These are phyloP conservation scores for Aspergillus ustus DNA, from an alignment of 2,329 filamentous ascomycete species.

Conservation along the genomic window DNA sequence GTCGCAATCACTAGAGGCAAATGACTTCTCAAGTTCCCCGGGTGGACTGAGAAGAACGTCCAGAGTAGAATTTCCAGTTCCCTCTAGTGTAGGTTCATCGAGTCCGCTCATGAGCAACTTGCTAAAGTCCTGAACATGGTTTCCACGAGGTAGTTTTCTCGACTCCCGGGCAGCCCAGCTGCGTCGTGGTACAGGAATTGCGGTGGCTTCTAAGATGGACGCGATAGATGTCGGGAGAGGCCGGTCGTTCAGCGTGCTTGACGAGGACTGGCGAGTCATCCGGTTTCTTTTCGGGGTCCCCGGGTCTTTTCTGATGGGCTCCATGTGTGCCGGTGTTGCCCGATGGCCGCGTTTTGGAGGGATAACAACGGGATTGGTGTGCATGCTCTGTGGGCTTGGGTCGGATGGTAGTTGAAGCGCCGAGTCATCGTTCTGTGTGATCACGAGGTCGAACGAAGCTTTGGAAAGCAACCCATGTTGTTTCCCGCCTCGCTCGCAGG, in stretches of 20 bases:
- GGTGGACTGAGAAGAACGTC: constrained; percentile 61
- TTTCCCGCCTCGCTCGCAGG: constrained; percentile 24
- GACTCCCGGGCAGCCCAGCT: constrained; percentile 45
- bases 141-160: constrained; percentile 45
- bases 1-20: constrained; percentile 47
- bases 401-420: constrained; percentile 24
- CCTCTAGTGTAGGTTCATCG: constrained; percentile 50
- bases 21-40: constrained; percentile 48
- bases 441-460: constrained; percentile 14
- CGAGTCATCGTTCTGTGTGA: constrained; percentile 20
- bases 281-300: constrained; percentile 27
- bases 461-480: constrained; percentile 11
- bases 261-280: constrained; percentile 32
- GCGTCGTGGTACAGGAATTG: constrained; percentile 58
- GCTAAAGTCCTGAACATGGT: constrained; percentile 57
- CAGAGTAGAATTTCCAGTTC: constrained; percentile 52
- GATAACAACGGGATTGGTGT: constrained; percentile 41
- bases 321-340: constrained; percentile 24
- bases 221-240: constrained; percentile 60
- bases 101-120: constrained; percentile 60
- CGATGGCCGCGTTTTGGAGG: constrained; percentile 38
- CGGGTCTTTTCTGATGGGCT: constrained; percentile 21
- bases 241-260: constrained; percentile 39
- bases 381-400: constrained; percentile 20
- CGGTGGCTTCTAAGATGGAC: constrained; percentile 62